Evolutionary conservation across 805 yeast genomes (phyloP).

Genomic region (Henningerozyma blattae): DNA sequence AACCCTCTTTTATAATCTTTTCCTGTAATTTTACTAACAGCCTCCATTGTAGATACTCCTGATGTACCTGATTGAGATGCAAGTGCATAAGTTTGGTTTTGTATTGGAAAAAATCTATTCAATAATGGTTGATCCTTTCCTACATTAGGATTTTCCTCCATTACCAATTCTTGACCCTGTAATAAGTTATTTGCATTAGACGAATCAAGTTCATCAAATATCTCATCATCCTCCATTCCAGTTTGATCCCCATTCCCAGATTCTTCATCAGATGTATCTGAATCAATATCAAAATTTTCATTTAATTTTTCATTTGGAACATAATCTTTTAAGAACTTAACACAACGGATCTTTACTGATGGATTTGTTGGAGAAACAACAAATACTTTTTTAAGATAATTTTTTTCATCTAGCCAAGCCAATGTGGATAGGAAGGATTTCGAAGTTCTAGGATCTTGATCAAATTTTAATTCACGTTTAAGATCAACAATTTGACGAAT

Average conservation of each 20-base stretch:
- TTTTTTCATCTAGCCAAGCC: constrained; percentile 32
- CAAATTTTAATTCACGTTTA: constrained; percentile 44
- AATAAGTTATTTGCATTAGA: constrained; percentile 18
- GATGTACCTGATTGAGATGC: constrained; percentile 28
- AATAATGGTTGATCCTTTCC: constrained; percentile 12
- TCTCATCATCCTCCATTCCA: constrained; percentile 18
- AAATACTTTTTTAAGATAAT: constrained; percentile 37
- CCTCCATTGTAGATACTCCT: constrained; percentile 52
- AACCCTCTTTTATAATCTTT: constrained; percentile 38
- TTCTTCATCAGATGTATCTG: constrained; percentile 18
- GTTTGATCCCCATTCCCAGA: constrained; percentile 19
- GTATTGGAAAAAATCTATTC: constrained; percentile 51
- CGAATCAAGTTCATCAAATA: constrained; percentile 15
- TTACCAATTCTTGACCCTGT: constrained; percentile 16
- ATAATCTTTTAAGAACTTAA: constrained; percentile 32
- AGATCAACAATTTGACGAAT: constrained; percentile 51
- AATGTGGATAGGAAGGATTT: constrained; percentile 40
- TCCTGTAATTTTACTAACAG: constrained; percentile 43
- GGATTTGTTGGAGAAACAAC: constrained; percentile 37
- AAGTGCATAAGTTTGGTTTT: constrained; percentile 47
- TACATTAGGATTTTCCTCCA: constrained; percentile 10
- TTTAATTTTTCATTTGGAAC: constrained; percentile 17
- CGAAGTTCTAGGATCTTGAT: constrained; percentile 28
- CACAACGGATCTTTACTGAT: constrained; percentile 36
- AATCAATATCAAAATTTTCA: constrained; percentile 16